Conservation (phyloP, 2,329 filamentous ascomycete genomes). For the Colletotrichum melonis region DNA sequence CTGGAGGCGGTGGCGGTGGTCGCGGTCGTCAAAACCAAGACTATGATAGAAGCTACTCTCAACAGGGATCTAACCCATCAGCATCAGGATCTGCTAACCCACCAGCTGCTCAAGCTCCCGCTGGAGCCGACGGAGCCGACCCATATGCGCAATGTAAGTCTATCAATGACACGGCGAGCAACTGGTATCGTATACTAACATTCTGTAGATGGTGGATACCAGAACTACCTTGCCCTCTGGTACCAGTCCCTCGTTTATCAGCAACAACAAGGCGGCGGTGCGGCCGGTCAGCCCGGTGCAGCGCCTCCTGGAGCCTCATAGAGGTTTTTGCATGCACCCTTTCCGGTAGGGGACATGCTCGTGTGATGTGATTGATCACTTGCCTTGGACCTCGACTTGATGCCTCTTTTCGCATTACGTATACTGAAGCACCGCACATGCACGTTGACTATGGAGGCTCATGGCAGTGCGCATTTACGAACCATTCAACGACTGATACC, state of each 20-base stretch:
- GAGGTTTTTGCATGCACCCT: slow-evolving; percentile 11
- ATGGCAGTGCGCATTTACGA: slow-evolving; percentile 16
- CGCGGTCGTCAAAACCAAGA: slow-evolving; percentile 61
- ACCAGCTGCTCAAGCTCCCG: slow-evolving; percentile 53
- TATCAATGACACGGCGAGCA: not conserved
- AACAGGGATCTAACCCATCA: slow-evolving; percentile 53
- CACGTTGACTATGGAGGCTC: slow-evolving; percentile 29
- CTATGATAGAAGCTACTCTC: slow-evolving; percentile 65
- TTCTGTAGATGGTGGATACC: slow-evolving; percentile 78
- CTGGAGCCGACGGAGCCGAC: slow-evolving; percentile 66
- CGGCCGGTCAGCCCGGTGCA: slow-evolving; percentile 42
- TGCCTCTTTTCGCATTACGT: slow-evolving; percentile 35
- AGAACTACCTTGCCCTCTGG: slow-evolving; percentile 84
- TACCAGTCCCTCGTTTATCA: slow-evolving; percentile 73
- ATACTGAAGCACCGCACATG: slow-evolving; percentile 33
- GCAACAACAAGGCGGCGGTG: slow-evolving; percentile 50
- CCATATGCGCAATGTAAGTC: slow-evolving; percentile 80
- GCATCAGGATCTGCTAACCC: slow-evolving; percentile 51
- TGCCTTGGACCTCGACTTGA: slow-evolving; percentile 37
- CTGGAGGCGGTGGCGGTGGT: slow-evolving; percentile 55
- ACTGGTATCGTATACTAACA: slow-evolving; percentile 39
- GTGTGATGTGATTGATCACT: slow-evolving; percentile 38
- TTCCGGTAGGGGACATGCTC: slow-evolving; percentile 30
- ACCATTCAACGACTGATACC: slow-evolving; percentile 28
- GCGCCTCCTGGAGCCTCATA: slow-evolving; percentile 35